Percentiles rank a stretch among this genome's conserved stretches.
Conservation (phyloP, 345 rosid genomes). For the Rhodamnia rubescens region DNA sequence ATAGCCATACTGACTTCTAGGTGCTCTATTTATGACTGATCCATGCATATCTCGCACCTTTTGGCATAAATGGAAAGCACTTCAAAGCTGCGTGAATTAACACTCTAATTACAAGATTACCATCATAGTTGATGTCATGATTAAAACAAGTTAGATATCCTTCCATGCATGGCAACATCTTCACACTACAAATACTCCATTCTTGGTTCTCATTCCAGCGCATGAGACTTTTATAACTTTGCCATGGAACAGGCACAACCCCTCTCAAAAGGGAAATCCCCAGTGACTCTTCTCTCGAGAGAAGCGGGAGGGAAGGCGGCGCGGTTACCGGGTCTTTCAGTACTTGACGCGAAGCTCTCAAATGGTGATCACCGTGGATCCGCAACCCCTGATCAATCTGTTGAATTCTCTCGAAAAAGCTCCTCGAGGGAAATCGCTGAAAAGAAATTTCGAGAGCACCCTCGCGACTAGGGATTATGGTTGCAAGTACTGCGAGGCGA, state of each 20-base stretch:
- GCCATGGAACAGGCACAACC: background rate
- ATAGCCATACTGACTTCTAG: background rate
- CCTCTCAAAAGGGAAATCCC: background rate
- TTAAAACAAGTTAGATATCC: background rate
- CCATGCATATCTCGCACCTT: background rate
- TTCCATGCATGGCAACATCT: background rate
- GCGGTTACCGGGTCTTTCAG: background rate
- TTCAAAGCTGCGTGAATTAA: background rate
- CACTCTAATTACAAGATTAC: background rate
- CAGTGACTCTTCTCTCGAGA: background rate
- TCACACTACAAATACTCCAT: background rate
- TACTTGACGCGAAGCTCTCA: background rate
- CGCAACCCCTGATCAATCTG: background rate
- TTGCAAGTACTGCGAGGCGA: background rate
- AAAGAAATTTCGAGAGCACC: background rate
- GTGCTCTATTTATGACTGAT: background rate
- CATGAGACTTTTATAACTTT: background rate
- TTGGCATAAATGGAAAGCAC: background rate
- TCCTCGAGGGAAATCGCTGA: background rate
- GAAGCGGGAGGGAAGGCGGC: background rate
- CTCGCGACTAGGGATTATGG: background rate
- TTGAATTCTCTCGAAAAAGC: background rate
- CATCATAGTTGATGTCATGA: background rate
- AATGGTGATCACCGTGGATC: background rate
- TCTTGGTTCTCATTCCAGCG: background rate